phyloP scores from a whole-genome alignment of 495 filamentous ascomycete genomes.

The Podospora tetraspora region DNA sequence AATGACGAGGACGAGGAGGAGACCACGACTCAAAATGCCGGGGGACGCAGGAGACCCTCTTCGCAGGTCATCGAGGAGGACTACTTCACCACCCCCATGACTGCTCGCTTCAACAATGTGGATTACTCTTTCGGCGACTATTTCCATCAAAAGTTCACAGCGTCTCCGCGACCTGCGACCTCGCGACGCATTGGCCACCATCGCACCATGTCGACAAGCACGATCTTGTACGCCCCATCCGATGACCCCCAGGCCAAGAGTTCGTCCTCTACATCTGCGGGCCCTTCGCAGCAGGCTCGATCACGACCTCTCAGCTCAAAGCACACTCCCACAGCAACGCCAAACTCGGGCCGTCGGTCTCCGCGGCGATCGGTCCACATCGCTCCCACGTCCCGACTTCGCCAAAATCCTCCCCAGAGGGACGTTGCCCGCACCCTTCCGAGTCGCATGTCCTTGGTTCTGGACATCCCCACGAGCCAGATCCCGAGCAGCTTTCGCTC shows the following conservation, averaged over 20 bases:
- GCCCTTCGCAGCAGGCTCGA: constrained; percentile 19
- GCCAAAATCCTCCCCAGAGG: constrained; percentile 50
- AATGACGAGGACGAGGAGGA: constrained; percentile 56
- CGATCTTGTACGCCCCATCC: constrained; percentile 66
- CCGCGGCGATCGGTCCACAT: constrained; percentile 44
- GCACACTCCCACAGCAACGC: constrained; percentile 30
- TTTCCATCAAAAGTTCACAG: constrained; percentile 20
- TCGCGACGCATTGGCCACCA: constrained; percentile 39
- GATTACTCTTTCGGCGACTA: constrained; percentile 22
- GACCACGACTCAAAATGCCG: constrained; percentile 31
- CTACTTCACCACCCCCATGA: constrained; percentile 44
- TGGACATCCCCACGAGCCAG: constrained; percentile 25
- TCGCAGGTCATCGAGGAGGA: constrained; percentile 35
- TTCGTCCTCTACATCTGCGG: constrained; percentile 46
- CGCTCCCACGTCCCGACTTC: constrained; percentile 31
- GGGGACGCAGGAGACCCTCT: constrained; percentile 2
- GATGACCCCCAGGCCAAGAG: constrained; percentile 33
- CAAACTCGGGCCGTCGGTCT: constrained; percentile 38
- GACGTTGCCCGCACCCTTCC: constrained; percentile 46
- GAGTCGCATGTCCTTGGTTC: constrained; percentile 27
- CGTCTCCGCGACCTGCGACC: constrained; percentile 31
- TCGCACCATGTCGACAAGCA: constrained; percentile 70
- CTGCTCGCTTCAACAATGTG: constrained; percentile 24
- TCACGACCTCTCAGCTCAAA: constrained; percentile 34
- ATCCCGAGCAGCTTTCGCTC: constrained; percentile 36